These are phyloP conservation scores for Myriangium duriaei DNA, from an alignment of 2,329 filamentous ascomycete genomes.

Conservation along the genomic window DNA sequence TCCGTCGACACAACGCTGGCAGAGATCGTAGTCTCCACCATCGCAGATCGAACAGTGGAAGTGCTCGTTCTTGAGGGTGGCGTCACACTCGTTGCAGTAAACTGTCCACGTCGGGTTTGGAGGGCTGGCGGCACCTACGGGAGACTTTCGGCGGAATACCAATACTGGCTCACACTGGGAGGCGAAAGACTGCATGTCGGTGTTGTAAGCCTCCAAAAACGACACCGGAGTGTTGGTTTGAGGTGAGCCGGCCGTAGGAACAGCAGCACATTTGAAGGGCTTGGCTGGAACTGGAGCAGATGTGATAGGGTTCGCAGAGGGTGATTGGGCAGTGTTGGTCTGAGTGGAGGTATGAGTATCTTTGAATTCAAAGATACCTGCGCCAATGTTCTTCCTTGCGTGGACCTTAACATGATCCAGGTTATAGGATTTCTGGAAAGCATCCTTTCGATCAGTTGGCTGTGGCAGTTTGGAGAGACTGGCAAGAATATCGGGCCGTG, in stretches of 20 bases:
- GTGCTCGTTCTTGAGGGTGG: constrained; percentile 65
- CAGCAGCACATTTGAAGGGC: too few relatives aligned
- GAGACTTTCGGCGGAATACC: background rate
- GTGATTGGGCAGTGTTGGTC: constrained; percentile 15
- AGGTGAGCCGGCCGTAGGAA: background rate
- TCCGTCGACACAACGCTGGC: constrained; percentile 60
- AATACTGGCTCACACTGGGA: background rate
- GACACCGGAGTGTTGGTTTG: background rate
- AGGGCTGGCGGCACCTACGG: background rate
- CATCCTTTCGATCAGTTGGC: background rate
- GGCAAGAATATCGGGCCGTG: constrained; percentile 18
- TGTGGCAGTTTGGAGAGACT: constrained; percentile 11
- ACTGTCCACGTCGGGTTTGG: constrained; percentile 55
- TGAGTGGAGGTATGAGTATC: constrained; percentile 22
- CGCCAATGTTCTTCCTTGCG: constrained; percentile 19
- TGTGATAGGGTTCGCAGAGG: background rate
- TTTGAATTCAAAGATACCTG: constrained; percentile 27
- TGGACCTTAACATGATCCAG: background rate
- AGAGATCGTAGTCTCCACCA: constrained; percentile 87
- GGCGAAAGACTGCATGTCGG: background rate
- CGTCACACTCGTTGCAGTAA: constrained; percentile 85
- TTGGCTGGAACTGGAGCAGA: background rate
- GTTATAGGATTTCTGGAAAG: background rate
- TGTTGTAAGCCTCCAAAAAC: background rate
- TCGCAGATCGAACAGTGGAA: constrained; percentile 94